Base-by-base conservation (phyloP, 768 basidiomycete species). In the Pluteus cervinus region DNA sequence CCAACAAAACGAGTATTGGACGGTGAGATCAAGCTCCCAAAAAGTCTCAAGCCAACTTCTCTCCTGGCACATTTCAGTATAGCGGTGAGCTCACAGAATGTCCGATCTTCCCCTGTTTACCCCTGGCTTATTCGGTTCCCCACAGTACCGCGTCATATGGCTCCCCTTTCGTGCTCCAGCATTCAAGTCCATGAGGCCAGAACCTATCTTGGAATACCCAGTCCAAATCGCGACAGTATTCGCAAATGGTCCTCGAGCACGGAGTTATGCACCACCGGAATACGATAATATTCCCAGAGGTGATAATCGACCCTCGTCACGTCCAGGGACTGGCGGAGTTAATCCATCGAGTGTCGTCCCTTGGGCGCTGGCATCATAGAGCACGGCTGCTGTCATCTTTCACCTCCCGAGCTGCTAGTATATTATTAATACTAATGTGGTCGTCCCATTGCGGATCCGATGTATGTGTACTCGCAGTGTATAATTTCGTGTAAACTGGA, bases 191-290 rank as follows among this genome's bases (percentile, higher is more conserved):
- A 57, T 68, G 10, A 62, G 66, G 38, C 48, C 55, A 11, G 50
- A 57, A 4, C 54, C 63, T 8, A 57, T 75, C 14, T 51, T 74
- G 26, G 65, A 65, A n/a, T 68, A 71, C 48, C 69, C 69, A n/a
- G 68, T 77, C 18, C 68, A 72, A 47, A 73, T 77, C 33, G 68
- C 67, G 16, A 74, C 74, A 4, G 63, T 68, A 57, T 62, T 71
- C 41, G 65, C 67, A 6, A 66, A 63, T 52, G 75, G 73, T 15
- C 69, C 71, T 12, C 66, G 70, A 20, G 65, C 71, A 15, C 58
- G 60, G 15, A 65, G 66, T n/a, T 74, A 73, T 48, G 59, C 73
- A 7, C 75, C 75, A 25, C 73, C 73, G 34, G 63, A 62, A 39
- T 75, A 75, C 44, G 63, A 68, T 33, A 43, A 56, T 14, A 36